A percentile compares a stretch with the other conserved stretches of the same genome.
phyloP scores from a whole-genome alignment of 2,329 filamentous ascomycete genomes.

The Colletotrichum eremochloae region DNA sequence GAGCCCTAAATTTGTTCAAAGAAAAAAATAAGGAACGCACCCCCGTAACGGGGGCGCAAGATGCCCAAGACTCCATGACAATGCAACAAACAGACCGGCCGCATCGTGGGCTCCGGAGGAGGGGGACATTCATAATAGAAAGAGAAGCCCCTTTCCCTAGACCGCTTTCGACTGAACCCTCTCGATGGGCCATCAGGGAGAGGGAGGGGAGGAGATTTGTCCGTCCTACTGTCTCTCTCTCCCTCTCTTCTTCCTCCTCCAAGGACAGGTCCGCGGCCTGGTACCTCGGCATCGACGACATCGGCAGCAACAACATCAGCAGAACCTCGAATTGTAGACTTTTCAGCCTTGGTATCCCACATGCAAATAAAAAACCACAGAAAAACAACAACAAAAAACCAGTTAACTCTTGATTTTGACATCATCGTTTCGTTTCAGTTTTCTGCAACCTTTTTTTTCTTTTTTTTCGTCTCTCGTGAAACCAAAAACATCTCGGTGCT shows the following conservation, averaged over 20 bases:
- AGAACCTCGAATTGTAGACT: not conserved
- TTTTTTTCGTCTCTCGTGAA: slow-evolving; percentile 10
- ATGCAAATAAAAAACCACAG: not conserved
- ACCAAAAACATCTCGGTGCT: not conserved
- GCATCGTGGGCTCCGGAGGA: not conserved
- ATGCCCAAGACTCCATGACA: slow-evolving; percentile 16
- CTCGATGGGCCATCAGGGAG: not conserved
- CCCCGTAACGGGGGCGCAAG: not conserved
- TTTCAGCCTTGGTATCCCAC: slow-evolving; percentile 23
- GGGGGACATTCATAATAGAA: not conserved
- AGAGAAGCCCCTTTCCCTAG: not conserved
- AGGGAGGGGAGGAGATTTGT: not conserved
- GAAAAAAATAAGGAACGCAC: not conserved
- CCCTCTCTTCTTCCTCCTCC: not conserved
- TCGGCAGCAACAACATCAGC: not conserved
- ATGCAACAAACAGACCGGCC: slow-evolving; percentile 1
- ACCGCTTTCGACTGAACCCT: not conserved
- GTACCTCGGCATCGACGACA: not conserved
- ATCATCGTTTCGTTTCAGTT: slow-evolving; percentile 19
- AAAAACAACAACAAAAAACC: not conserved
- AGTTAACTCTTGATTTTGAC: slow-evolving; percentile 13
- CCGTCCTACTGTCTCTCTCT: not conserved
- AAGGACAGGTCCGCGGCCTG: not conserved
- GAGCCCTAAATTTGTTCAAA: not conserved
- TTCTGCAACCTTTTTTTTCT: not conserved